Conservation (phyloP, 768 basidiomycete species). For the Lentinula aciculospora region DNA sequence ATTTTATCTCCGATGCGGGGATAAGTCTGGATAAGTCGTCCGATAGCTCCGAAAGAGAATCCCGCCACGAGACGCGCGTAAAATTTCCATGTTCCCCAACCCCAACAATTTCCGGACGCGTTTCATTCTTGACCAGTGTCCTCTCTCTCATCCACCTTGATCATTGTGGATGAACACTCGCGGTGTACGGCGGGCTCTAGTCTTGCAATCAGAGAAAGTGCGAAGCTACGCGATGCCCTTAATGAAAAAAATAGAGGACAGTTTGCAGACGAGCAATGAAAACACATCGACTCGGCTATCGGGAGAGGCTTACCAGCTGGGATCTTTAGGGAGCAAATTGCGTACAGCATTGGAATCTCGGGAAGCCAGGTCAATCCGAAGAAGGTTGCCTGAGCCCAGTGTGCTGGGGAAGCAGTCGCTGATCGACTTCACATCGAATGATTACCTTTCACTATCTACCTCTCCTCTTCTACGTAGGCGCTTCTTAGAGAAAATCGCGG, state of each 20-base stretch:
- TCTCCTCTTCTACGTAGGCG: constrained; percentile 48
- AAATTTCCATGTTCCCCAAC: background rate
- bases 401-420: constrained; percentile 26
- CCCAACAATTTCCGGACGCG: background rate
- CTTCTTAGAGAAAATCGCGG: constrained; percentile 51
- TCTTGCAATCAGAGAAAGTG: background rate
- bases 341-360: constrained; percentile 54
- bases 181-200: background rate
- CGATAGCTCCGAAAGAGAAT: background rate
- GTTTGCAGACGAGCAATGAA: background rate
- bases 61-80: background rate
- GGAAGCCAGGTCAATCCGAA: constrained; percentile 60
- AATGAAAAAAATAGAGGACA: background rate
- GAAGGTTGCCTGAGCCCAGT: constrained; percentile 56
- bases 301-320: background rate
- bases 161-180: background rate
- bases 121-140: background rate
- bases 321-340: background rate
- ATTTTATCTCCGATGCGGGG: background rate
- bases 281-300: background rate
- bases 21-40: background rate
- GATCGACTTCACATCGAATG: constrained; percentile 84
- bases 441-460: constrained; percentile 80
- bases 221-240: background rate
- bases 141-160: background rate